These are phyloP conservation scores for Colletotrichum phormii DNA, from an alignment of 2,329 filamentous ascomycete genomes.

Conservation along the genomic window DNA sequence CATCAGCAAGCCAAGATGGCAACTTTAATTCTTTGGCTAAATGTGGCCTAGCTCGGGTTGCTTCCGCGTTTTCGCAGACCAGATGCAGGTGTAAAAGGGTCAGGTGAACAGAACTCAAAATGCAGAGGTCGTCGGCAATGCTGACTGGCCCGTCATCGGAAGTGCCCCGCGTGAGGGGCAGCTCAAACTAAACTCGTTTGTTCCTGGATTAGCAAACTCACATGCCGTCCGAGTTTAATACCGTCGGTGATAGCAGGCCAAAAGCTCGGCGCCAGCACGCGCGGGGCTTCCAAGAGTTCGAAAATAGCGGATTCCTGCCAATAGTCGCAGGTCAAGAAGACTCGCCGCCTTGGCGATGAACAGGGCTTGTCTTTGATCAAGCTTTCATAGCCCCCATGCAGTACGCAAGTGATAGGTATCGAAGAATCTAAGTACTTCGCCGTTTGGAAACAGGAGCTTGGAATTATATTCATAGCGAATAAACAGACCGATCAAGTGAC, in stretches of 20 bases:
- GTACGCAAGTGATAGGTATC: no score
- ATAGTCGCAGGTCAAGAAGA: neutral
- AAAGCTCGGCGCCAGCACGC: neutral
- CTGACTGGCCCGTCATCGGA: neutral
- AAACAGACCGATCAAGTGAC: no score
- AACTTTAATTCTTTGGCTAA: neutral
- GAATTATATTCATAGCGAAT: neutral
- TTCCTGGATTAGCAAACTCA: conserved; percentile 21
- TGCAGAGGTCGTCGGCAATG: neutral
- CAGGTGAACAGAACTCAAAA: conserved; percentile 7
- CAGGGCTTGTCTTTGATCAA: neutral
- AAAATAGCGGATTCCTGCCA: neutral
- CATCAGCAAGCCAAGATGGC: neutral
- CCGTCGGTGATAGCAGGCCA: no score
- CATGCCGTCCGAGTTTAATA: neutral
- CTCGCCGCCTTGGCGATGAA: neutral
- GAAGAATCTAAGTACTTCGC: no score
- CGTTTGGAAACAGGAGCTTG: no score
- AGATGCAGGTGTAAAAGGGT: neutral
- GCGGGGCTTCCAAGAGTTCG: neutral
- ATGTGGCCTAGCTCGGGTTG: neutral
- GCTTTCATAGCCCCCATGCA: no score
- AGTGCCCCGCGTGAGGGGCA: neutral
- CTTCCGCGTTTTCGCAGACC: neutral
- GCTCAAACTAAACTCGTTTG: neutral